Conservation (phyloP, 495 filamentous ascomycete species). For the Penicilliopsis zonata region DNA sequence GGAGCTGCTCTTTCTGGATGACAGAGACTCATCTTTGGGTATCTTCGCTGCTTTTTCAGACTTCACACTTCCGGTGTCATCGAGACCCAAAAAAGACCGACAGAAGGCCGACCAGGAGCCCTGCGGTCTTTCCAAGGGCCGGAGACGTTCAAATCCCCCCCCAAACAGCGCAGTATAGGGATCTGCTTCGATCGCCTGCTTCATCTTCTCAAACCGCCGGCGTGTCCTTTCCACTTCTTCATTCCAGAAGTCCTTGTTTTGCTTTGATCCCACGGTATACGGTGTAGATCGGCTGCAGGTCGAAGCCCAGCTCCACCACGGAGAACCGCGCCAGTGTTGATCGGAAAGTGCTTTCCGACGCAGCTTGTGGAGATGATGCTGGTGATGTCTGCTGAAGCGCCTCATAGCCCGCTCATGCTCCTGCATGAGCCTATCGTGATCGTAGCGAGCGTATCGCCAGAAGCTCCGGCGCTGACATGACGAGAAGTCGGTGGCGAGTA, state of each 20-base stretch:
- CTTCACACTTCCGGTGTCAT: constrained; percentile 2
- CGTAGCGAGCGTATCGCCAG: neutral
- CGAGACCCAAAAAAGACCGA: constrained; percentile 13
- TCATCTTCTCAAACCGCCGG: constrained; percentile 19
- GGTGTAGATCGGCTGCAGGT: constrained; percentile 5
- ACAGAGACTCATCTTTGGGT: neutral
- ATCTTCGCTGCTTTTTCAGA: neutral
- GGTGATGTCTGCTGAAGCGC: constrained; percentile 6
- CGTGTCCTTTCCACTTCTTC: constrained; percentile 7
- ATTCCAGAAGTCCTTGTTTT: constrained; percentile 8
- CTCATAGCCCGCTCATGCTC: neutral
- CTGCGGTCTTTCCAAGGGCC: constrained; percentile 6
- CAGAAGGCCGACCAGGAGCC: constrained; percentile 15
- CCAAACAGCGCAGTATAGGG: constrained; percentile 33
- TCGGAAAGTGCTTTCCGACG: constrained; percentile 4
- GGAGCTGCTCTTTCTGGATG: neutral
- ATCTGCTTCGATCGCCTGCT: constrained; percentile 24
- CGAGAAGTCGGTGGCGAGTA: neutral
- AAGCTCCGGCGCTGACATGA: neutral
- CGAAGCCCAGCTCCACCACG: constrained; percentile 6
- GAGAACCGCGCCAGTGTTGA: constrained; percentile 4
- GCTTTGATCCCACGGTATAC: too few relatives aligned
- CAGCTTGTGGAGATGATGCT: constrained; percentile 5
- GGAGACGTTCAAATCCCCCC: constrained; percentile 14
- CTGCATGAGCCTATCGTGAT: neutral